A percentile compares a stretch with the other conserved stretches of the same genome.
Evolutionary conservation across 257 asterid species (phyloP).

Genomic region (Nicotiana tabacum): DNA sequence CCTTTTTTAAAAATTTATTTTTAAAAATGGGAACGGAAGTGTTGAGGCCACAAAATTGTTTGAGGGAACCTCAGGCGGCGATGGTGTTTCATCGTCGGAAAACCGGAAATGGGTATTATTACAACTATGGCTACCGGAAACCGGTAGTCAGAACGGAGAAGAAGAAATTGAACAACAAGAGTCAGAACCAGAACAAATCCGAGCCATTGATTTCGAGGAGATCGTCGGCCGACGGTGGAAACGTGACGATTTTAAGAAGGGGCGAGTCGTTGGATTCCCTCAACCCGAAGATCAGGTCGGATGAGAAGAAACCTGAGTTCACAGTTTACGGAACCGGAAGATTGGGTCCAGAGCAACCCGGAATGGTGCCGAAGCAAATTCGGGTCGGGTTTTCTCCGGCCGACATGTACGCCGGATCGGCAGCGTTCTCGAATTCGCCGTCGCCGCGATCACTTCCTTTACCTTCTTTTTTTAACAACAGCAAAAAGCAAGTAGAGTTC

Average conservation of each 20-base stretch:
- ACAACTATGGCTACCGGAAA: constrained; percentile 10
- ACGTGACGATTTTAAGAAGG: constrained; percentile 21
- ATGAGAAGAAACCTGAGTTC: constrained; percentile 30
- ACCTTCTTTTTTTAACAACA: constrained; percentile 50
- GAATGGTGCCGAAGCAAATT: constrained; percentile 38
- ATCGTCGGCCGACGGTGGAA: background rate
- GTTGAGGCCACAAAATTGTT: constrained; percentile 39
- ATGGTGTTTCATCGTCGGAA: constrained; percentile 20
- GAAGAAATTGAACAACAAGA: constrained; percentile 9
- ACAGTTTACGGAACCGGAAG: constrained; percentile 24
- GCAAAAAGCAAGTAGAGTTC: constrained; percentile 14
- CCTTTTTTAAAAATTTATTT: background rate
- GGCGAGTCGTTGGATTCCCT: constrained; percentile 52
- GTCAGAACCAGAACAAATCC: background rate
- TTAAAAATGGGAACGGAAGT: constrained; percentile 42
- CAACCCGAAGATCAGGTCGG: constrained; percentile 18
- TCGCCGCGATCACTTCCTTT: constrained; percentile 67
- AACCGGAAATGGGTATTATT: constrained; percentile 4
- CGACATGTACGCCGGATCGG: constrained; percentile 69
- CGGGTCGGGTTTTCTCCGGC: constrained; percentile 22
- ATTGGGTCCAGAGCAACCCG: constrained; percentile 41
- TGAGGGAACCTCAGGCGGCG: constrained; percentile 14
- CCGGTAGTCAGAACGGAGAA: constrained; percentile 19
- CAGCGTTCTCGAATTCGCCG: constrained; percentile 55
- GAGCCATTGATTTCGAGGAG: constrained; percentile 7